Percentiles rank a stretch among this genome's conserved stretches.
Evolutionary conservation across 192 early-diverging fungal genomes (phyloP).

Genomic region (Coemansia sp.): DNA sequence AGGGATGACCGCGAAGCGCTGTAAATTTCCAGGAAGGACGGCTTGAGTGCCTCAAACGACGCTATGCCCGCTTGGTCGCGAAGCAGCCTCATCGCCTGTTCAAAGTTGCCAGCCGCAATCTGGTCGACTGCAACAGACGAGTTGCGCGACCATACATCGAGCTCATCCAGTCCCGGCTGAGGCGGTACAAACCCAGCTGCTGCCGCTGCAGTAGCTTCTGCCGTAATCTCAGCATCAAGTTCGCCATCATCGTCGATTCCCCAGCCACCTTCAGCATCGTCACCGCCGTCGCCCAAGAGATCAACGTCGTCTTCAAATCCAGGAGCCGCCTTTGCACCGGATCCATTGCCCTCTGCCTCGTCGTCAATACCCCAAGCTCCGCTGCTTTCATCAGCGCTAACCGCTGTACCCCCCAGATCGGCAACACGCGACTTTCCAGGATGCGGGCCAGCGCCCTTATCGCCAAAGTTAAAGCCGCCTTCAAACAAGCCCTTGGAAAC

Average conservation of each 20-base stretch:
- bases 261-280: slow-evolving; percentile 73
- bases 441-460: slow-evolving; percentile 49
- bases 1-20: slow-evolving; percentile 70
- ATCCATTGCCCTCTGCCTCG: slow-evolving; percentile 17
- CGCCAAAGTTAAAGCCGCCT: slow-evolving; percentile 63
- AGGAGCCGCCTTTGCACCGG: slow-evolving; percentile 38
- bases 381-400: slow-evolving; percentile 58
- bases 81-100: slow-evolving; percentile 92
- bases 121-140: slow-evolving; percentile 89
- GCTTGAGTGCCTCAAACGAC: slow-evolving; percentile 92
- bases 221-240: slow-evolving; percentile 64
- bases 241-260: slow-evolving; percentile 83
- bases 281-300: slow-evolving; percentile 55
- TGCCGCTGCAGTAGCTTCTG: slow-evolving; percentile 57
- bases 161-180: slow-evolving; percentile 70
- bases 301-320: slow-evolving; percentile 56
- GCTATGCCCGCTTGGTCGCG: slow-evolving; percentile 90
- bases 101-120: slow-evolving; percentile 93
- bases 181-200: slow-evolving; percentile 69
- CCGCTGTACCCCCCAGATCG: slow-evolving; percentile 62
- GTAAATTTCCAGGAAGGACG: slow-evolving; percentile 84
- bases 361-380: slow-evolving; percentile 82
- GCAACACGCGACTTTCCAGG: slow-evolving; percentile 56
- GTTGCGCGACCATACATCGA: slow-evolving; percentile 80
- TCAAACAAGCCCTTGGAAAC: slow-evolving; percentile 88